Evolutionary conservation across 495 filamentous ascomycete genomes (phyloP).

Genomic region (Xylaria cubensis): DNA sequence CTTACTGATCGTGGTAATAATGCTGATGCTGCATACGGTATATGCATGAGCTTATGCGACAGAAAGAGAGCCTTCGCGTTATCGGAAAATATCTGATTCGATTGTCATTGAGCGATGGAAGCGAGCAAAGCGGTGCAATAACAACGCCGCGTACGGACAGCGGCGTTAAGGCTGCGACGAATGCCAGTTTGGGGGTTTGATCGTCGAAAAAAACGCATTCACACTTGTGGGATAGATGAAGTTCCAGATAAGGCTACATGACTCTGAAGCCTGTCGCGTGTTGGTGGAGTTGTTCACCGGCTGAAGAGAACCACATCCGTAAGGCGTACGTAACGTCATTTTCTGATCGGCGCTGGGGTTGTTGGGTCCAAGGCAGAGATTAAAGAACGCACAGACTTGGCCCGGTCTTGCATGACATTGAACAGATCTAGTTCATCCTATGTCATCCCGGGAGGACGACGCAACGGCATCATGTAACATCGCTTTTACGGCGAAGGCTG

Average conservation of each 20-base stretch:
- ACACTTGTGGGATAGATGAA: not conserved
- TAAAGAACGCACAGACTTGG: constrained; percentile 13
- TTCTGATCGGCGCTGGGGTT: constrained; percentile 37
- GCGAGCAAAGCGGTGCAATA: not conserved
- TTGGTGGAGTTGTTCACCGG: constrained; percentile 19
- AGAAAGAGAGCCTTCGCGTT: not conserved
- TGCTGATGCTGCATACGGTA: not conserved
- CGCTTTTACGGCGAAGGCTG: constrained; percentile 13
- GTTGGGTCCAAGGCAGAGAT: not conserved
- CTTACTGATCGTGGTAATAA: not conserved
- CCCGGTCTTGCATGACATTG: constrained; percentile 32
- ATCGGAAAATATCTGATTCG: not conserved
- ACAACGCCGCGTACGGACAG: not conserved
- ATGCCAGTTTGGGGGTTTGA: constrained; percentile 9
- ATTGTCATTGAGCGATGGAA: not conserved
- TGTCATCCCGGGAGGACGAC: constrained; percentile 30
- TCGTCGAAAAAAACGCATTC: constrained; percentile 19
- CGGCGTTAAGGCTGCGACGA: not conserved
- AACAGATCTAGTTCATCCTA: constrained; percentile 52
- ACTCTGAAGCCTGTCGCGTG: constrained; percentile 20
- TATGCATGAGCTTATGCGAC: not conserved
- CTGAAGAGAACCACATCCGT: constrained; percentile 15
- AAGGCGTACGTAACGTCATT: constrained; percentile 34
- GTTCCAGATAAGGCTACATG: not conserved
- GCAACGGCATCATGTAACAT: constrained; percentile 22